Percentiles rank a stretch among this genome's conserved stretches.
Conservation (phyloP, 306 rosid genomes). For the Corylus americana region DNA sequence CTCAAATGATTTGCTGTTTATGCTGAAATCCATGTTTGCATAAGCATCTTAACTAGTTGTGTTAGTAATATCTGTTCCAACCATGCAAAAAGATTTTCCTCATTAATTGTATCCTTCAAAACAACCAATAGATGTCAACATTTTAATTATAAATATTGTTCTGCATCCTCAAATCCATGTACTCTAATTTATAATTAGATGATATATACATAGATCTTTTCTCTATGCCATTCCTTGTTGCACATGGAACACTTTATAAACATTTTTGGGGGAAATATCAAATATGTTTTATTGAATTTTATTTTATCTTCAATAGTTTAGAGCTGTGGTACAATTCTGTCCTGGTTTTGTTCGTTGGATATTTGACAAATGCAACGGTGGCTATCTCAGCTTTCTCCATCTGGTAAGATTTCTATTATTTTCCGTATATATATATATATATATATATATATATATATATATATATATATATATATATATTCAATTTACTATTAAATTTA, state of each 20-base stretch:
- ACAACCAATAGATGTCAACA: no score
- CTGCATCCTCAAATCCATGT: neutral
- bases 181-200: neutral
- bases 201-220: neutral
- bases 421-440: neutral
- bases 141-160: no score
- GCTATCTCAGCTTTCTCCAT: constrained; percentile 58
- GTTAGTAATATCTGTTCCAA: no score
- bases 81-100: no score
- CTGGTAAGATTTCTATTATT: constrained; percentile 35
- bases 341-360: constrained; percentile 51
- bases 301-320: constrained; percentile 31
- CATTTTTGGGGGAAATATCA: neutral
- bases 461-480: no score
- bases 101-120: no score
- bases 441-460: neutral
- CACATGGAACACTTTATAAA: neutral
- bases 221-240: neutral
- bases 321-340: constrained; percentile 60
- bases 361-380: constrained; percentile 48
- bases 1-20: no score
- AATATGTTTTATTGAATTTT: neutral
- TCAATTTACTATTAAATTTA: constrained; percentile 6
- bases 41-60: no score
- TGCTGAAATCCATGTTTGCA: no score